phyloP scores from a whole-genome alignment of 495 filamentous ascomycete species.

The Lasiosphaeria miniovina region DNA sequence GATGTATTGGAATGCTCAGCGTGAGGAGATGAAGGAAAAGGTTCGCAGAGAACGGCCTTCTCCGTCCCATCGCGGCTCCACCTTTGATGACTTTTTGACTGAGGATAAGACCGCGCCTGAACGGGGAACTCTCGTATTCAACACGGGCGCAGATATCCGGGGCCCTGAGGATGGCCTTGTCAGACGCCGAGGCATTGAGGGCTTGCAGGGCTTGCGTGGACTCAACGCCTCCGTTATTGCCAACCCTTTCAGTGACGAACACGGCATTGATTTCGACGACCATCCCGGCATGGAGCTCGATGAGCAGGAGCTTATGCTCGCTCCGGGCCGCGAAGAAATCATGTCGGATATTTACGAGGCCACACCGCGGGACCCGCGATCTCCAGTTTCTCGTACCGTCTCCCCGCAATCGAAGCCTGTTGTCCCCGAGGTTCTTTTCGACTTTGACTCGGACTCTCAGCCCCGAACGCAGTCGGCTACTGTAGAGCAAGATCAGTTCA shows the following conservation, averaged over 20 bases:
- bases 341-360: constrained; percentile 53
- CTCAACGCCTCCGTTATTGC: constrained; percentile 51
- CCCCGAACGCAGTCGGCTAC: constrained; percentile 17
- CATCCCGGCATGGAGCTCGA: constrained; percentile 30
- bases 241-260: constrained; percentile 61
- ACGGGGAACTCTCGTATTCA: constrained; percentile 50
- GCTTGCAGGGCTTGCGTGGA: constrained; percentile 47
- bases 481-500: not conserved
- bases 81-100: constrained; percentile 55
- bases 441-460: constrained; percentile 29
- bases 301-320: constrained; percentile 30
- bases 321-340: constrained; percentile 43
- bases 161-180: constrained; percentile 37
- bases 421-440: constrained; percentile 28
- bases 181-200: constrained; percentile 45
- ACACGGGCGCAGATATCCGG: constrained; percentile 41
- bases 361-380: constrained; percentile 34
- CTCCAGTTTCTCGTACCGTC: constrained; percentile 20
- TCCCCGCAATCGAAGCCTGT: constrained; percentile 20
- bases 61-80: constrained; percentile 28
- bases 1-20: constrained; percentile 60
- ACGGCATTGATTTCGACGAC: constrained; percentile 47
- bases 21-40: constrained; percentile 36
- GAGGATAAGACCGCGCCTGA: constrained; percentile 42
- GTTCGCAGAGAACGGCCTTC: constrained; percentile 18